Evolutionary conservation across 176 grass and related monocot species (phyloP), one percentile per base, ranked within the genome.

Genomic region (Phyllostachys edulis): DNA sequence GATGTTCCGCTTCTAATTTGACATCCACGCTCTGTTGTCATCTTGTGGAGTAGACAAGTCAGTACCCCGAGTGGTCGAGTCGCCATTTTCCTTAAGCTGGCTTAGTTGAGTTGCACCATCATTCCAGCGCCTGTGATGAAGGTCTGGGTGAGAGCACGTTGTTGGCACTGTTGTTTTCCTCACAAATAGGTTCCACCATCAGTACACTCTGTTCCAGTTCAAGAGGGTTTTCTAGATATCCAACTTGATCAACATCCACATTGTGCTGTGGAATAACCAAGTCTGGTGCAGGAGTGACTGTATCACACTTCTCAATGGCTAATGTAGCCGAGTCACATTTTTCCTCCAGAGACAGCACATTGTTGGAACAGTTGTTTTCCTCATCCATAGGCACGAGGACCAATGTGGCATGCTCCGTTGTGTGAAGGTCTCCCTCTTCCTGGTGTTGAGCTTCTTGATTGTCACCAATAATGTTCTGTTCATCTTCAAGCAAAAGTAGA

Each of bases 371-470:
- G 21, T 73, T 54, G 59, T 86, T 78, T 39, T 67, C 84, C 27
- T 67, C 73, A 1, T 67, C 84, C 84, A 86, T 50, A 59, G 65
- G 27, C 15, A 74, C 84, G 3, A 90, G 60, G 47, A 32, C 5
- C 41, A 90, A 41, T 18, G 73, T 79, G 59, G 73, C 29, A 24
- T 67, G 57, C 59, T 78, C 84, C 29, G 78, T 79, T 24, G 75
- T 84, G 44, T 75, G 71, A 80, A 83, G 60, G 52, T 74, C 68
- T 27, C 74, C 80, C 47, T 90, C 80, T 73, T 87, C 80, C 67
- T 63, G 77, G 5, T 85, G 73, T 47, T 90, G 59, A 21, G 14
- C 49, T 73, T 87, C 88, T 87, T 79, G 79, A 77, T 87, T 64
- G 14, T 63, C 50, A 60, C 55, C 51, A 47, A 79, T 47, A 68